Evolutionary conservation across 495 filamentous ascomycete species (phyloP).

Genomic region (Neurospora discreta): DNA sequence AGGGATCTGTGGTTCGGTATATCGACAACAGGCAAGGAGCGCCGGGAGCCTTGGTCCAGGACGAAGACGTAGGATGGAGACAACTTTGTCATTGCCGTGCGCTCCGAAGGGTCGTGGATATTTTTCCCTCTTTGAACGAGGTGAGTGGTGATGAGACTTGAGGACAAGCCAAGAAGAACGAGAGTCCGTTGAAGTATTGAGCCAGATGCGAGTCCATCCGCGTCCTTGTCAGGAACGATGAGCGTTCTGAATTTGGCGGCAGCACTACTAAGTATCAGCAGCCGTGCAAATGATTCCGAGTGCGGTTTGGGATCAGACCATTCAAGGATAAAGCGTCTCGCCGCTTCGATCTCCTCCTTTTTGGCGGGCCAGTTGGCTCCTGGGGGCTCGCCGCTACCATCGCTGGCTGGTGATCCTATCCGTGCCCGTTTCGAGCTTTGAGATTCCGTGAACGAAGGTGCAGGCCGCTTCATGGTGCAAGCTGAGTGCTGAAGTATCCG

Average conservation of each 20-base stretch:
- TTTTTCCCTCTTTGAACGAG: slow-evolving; percentile 40
- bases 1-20: slow-evolving; percentile 25
- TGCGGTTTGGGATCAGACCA: slow-evolving; percentile 32
- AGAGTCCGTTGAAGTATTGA: slow-evolving; percentile 46
- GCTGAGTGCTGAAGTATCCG: background rate
- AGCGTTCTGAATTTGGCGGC: slow-evolving; percentile 24
- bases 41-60: slow-evolving; percentile 47
- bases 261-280: slow-evolving; percentile 2
- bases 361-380: background rate
- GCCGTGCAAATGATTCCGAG: slow-evolving; percentile 2
- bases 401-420: background rate
- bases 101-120: slow-evolving; percentile 37
- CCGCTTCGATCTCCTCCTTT: background rate
- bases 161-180: slow-evolving; percentile 34
- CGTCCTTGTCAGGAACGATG: slow-evolving; percentile 52
- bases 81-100: slow-evolving; percentile 31
- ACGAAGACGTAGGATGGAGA: slow-evolving; percentile 44
- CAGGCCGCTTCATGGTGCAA: background rate
- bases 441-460: background rate
- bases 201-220: slow-evolving; percentile 48
- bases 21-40: slow-evolving; percentile 35
- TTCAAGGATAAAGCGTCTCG: slow-evolving; percentile 32
- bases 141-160: slow-evolving; percentile 37
- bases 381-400: background rate
- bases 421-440: background rate